phyloP scores from a whole-genome alignment of 306 rosid species.

The Hippophae tibetana region DNA sequence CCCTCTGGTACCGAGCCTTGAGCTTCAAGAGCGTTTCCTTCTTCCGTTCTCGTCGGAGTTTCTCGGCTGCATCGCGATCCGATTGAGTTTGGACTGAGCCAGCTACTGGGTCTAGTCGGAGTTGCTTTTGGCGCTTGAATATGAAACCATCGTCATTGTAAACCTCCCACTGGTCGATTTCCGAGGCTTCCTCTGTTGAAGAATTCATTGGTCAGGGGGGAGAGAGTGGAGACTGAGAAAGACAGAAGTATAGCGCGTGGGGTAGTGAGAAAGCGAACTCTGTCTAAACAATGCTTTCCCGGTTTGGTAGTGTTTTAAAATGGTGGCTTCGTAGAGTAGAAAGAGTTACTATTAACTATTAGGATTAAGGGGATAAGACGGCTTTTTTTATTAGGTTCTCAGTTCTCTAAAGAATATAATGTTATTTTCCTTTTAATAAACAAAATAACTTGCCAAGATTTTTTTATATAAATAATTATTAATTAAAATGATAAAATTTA shows the following conservation, averaged over 20 bases:
- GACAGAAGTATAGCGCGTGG: not conserved
- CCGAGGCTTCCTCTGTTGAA: constrained; percentile 15
- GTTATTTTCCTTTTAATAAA: too few relatives aligned
- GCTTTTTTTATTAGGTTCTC: too few relatives aligned
- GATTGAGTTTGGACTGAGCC: not conserved
- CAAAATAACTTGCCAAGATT: too few relatives aligned
- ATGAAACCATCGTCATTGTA: constrained; percentile 67
- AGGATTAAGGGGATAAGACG: too few relatives aligned
- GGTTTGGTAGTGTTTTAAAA: too few relatives aligned
- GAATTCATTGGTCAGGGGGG: constrained; percentile 27
- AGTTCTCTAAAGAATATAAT: too few relatives aligned
- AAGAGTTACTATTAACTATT: too few relatives aligned
- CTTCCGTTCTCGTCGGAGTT: constrained; percentile 45
- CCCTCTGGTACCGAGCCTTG: constrained; percentile 37
- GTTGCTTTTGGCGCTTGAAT: constrained; percentile 52
- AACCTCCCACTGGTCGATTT: constrained; percentile 56
- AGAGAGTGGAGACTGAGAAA: constrained; percentile 11
- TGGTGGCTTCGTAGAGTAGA: too few relatives aligned
- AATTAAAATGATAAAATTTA: too few relatives aligned
- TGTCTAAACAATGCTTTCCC: too few relatives aligned
- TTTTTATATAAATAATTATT: too few relatives aligned
- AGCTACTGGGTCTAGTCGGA: constrained; percentile 17
- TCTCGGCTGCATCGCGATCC: constrained; percentile 26
- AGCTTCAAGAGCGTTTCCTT: constrained; percentile 44
- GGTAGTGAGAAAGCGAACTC: too few relatives aligned